Evolutionary conservation across 2,329 filamentous ascomycete species (phyloP).

Genomic region (Cadophora malorum): DNA sequence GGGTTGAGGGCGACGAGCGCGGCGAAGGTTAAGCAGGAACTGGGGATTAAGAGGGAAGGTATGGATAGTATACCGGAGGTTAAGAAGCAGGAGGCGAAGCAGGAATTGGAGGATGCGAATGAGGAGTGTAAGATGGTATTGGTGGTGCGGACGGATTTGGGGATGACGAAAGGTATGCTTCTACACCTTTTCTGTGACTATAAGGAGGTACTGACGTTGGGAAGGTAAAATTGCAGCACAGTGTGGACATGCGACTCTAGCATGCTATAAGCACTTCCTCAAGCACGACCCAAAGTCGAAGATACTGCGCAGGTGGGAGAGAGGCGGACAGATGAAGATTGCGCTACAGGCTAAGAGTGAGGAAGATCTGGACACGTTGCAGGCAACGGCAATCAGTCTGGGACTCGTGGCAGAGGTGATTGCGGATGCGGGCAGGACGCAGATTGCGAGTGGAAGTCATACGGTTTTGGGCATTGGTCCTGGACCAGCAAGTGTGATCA

Average conservation of each 20-base stretch:
- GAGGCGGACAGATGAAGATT: conserved; percentile 87
- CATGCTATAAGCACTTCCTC: conserved; percentile 89
- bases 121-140: conserved; percentile 96
- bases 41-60: conserved; percentile 46
- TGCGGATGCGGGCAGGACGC: conserved; percentile 93
- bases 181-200: conserved; percentile 28
- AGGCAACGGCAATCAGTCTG: conserved; percentile 80
- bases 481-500: conserved; percentile 84
- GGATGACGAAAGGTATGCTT: conserved; percentile 88
- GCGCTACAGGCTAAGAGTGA: conserved; percentile 88
- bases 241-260: conserved; percentile 93
- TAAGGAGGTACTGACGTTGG: conserved; percentile 4
- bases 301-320: conserved; percentile 85
- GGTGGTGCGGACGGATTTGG: conserved; percentile 90
- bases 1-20: conserved; percentile 52
- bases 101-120: conserved; percentile 48
- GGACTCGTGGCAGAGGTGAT: conserved; percentile 90
- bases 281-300: conserved; percentile 59
- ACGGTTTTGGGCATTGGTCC: conserved; percentile 87
- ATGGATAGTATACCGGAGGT: conserved; percentile 52
- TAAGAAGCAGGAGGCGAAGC: conserved; percentile 48
- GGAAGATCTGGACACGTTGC: conserved; percentile 76
- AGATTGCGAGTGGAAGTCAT: conserved; percentile 91
- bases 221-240: conserved; percentile 96
- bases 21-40: conserved; percentile 50